A percentile compares a stretch with the other conserved stretches of the same genome.
These are phyloP conservation scores for Neonectria faginata DNA, from an alignment of 2,329 filamentous ascomycete genomes.

Conservation along the genomic window DNA sequence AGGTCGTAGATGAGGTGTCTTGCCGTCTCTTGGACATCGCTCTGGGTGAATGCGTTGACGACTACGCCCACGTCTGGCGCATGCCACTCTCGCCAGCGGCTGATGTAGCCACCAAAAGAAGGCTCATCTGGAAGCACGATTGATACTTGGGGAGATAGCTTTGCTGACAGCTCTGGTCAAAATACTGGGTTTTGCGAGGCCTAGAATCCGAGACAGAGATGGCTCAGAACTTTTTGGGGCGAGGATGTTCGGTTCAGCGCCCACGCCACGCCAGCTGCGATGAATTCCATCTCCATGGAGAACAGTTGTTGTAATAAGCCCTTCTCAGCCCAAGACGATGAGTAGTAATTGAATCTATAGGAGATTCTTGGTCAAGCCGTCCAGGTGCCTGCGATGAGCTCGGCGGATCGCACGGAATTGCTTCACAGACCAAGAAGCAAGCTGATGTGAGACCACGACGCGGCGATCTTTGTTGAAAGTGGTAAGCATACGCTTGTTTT, in stretches of 20 bases:
- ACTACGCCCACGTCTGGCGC: conserved; percentile 23
- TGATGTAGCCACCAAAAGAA: conserved; percentile 1
- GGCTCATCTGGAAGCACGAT: conserved; percentile 5
- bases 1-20: neutral
- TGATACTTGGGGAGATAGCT: conserved; percentile 27
- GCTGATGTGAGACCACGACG: too few species aligned
- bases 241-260: conserved; percentile 6
- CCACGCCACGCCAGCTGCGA: conserved; percentile 32
- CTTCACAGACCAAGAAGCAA: too few species aligned
- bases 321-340: too few species aligned
- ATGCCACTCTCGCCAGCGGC: conserved; percentile 37
- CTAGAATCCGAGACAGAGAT: conserved; percentile 24
- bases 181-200: neutral
- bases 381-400: too few species aligned
- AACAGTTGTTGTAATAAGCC: too few species aligned
- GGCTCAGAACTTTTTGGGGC: conserved; percentile 16
- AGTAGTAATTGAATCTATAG: too few species aligned
- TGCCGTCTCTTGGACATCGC: conserved; percentile 35
- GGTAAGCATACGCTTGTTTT: too few species aligned
- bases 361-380: too few species aligned
- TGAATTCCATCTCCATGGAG: conserved; percentile 16
- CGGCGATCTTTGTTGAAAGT: too few species aligned
- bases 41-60: conserved; percentile 22
- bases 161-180: conserved; percentile 26
- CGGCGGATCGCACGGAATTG: too few species aligned